Evolutionary conservation across 495 filamentous ascomycete species (phyloP), one percentile per base, ranked within the genome.

Genomic region (Melanomma pulvis-pyrius): DNA sequence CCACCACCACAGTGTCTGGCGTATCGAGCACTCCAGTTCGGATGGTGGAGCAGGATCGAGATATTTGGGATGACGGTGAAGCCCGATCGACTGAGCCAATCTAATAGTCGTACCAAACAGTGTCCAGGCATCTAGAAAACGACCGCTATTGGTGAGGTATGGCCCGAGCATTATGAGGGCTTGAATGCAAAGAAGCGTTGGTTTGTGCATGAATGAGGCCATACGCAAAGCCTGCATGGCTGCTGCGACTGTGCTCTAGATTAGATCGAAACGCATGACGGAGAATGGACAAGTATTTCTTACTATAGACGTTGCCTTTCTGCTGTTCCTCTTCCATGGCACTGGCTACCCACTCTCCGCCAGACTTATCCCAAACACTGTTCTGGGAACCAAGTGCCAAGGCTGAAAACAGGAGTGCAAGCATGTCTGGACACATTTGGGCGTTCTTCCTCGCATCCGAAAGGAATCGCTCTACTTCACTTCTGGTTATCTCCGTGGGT

Each of bases 1-100:
- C 80, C 80, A 81, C 80, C 80, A 82, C 80, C 80, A 82, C 2
- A 82, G 69, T 29, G 75, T 73, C 52, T 77, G 76, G 7, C 80
- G 75, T 28, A 75, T 61, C 13, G 71, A 65, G 49, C 73, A 73
- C 64, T 82, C 78, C 22, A 74, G 73, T 28, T 55, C 47, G 1
- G 75, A 66, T 22, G 78, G 72, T n/a, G 78, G 77, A 17, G 75
- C 72, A 2, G 78, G 77, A 55, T 80, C 79, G 26, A 81, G 73
- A 41, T 74, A 76, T 54, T 73, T 76, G 9, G 78, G 79, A 68
- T 81, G 75, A 13, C 80, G 78, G 51, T 82, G 80, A 32, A 82
- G 66, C 0, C 76, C 76, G 44, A 78, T 75, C 0, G 74, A 73
- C 58, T 78, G 76, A 1, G 76, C 76, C 11, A 78, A 48, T 19